These are phyloP conservation scores for Mortierella antarctica DNA, from an alignment of 192 early-diverging fungal species.

Conservation along the genomic window DNA sequence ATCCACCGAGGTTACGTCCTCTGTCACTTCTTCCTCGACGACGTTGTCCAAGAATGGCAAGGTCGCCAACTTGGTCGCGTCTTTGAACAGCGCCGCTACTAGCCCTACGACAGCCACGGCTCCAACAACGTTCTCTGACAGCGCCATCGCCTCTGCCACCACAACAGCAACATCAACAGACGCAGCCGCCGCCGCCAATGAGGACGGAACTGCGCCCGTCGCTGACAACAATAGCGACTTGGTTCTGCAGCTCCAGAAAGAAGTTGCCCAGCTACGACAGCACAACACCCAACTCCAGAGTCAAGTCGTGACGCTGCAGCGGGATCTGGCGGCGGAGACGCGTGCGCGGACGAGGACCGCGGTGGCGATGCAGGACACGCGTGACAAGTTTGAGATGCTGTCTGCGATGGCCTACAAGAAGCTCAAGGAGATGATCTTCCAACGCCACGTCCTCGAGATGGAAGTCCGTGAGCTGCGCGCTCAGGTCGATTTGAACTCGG, in stretches of 20 bases:
- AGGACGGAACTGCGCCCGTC: neutral
- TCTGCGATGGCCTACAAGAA: constrained; percentile 61
- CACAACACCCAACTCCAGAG: constrained; percentile 23
- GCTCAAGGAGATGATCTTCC: constrained; percentile 59
- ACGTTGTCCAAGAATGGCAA: neutral
- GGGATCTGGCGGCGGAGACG: constrained; percentile 37
- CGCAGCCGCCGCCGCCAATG: neutral
- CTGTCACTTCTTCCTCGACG: neutral
- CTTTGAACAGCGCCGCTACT: neutral
- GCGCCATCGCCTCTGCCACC: constrained; percentile 1
- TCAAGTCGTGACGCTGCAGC: constrained; percentile 22
- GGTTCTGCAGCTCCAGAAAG: neutral
- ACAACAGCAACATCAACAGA: neutral
- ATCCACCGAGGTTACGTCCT: neutral
- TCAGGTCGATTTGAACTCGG: constrained; percentile 25
- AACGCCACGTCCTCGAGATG: constrained; percentile 43
- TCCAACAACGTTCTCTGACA: constrained; percentile 3
- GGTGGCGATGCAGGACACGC: constrained; percentile 58
- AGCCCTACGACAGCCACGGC: neutral
- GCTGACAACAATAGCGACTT: neutral
- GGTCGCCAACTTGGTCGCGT: neutral
- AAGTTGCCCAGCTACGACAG: constrained; percentile 18
- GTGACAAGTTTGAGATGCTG: constrained; percentile 61
- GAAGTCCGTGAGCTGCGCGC: constrained; percentile 36
- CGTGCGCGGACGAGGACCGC: constrained; percentile 37